Evolutionary conservation across 352 stramenopile species (phyloP), one percentile per base, ranked within the genome.

Genomic region (Globisporangium solare): DNA sequence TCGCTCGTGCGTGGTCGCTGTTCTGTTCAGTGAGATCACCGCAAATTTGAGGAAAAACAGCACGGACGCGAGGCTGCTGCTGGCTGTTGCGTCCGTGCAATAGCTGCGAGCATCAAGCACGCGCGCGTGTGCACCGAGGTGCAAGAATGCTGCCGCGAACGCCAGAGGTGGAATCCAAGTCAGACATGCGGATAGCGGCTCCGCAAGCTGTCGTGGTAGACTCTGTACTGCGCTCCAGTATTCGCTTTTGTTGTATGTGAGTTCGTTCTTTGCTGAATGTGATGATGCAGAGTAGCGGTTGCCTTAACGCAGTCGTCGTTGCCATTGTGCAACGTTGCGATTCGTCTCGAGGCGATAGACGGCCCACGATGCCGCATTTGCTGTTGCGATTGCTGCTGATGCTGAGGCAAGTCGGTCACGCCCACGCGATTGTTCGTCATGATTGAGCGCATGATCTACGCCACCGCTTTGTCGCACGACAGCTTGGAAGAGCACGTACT

Each of bases 401-500:
- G 0, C 21, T 40, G 17, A n/a, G 14, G 22, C 47, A 13, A 60
- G 6, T 11, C 27, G 27, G 27, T 35, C 3, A 35, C 6, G 27
- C 27, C 27, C 27, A 10, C 27, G 27, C 27, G 5, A 6, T 35
- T 6, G 27, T 35, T 35, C 27, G 3, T 35, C 7, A 35, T 35
- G 27, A 8, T 10, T 35, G 27, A 10, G 7, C 5, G 27, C 27
- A 35, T 35, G n/a, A 43, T 31, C 27, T 1, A 17, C 18, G 31
- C 24, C 6, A 27, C 18, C n/a, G 15, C 21, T 24, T 17, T 39
- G 37, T 10, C 56, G 12, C n/a, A 73, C 58, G 1, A 39, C 56
- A 18, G 58, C 32, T 42, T 76, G 70, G 46, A 72, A 72, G 7
- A 82, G 56, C 6, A 68, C 47, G 46, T 60, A 82, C 3, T 61